Conservation (phyloP, 192 early-diverging fungal genomes). For the Physocladia obscura region DNA sequence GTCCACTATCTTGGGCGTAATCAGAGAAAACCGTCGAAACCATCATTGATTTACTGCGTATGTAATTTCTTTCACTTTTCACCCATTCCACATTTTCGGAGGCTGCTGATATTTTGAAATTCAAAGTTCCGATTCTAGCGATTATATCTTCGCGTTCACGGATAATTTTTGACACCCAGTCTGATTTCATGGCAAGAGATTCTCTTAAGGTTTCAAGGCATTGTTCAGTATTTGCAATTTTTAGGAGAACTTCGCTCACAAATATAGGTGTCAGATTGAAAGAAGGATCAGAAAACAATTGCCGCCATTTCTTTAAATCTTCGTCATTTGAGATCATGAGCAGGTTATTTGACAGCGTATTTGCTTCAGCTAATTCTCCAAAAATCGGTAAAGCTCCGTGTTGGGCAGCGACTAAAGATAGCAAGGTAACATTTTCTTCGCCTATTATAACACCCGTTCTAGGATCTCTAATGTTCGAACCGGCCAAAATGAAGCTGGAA, state of each 20-base stretch:
- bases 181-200: neutral
- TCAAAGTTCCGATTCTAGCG: neutral
- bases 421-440: neutral
- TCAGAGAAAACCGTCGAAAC: slow-evolving; percentile 16
- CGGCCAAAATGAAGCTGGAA: neutral
- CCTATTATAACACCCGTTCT: slow-evolving; percentile 20
- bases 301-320: slow-evolving; percentile 2
- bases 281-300: neutral
- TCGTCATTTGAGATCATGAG: no score
- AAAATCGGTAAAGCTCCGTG: no score
- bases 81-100: neutral
- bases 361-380: no score
- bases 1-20: slow-evolving; percentile 4
- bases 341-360: no score
- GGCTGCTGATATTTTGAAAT: neutral
- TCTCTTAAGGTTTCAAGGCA: neutral
- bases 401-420: neutral
- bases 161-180: slow-evolving; percentile 20
- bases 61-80: neutral
- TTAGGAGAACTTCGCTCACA: slow-evolving; percentile 1
- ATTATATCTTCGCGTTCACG: neutral
- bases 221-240: neutral
- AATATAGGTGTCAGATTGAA: slow-evolving; percentile 3
- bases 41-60: slow-evolving; percentile 11
- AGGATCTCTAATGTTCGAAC: neutral